Evolutionary conservation across 192 early-diverging fungal species (phyloP), one percentile per base, ranked within the genome.

Genomic region (Chytriomyces sp.): DNA sequence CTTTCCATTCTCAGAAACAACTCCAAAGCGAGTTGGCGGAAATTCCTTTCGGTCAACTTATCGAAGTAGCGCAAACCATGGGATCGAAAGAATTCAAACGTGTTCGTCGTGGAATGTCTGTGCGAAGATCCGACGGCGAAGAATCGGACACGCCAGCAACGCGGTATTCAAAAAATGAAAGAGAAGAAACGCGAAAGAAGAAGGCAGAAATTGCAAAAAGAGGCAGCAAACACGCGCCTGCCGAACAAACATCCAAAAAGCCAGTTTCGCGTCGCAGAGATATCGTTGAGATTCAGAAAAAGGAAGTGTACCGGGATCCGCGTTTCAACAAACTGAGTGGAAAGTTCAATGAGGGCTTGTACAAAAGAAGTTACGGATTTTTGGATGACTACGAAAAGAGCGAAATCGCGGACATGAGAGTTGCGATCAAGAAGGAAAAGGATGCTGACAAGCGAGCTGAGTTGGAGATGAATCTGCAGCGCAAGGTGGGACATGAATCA

Each of bases 251-350:
- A 50, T 91, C 92, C 53, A 96, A 94, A 71, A 84, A 83, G 26
- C 87, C 92, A 13, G 93, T 96, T 0, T 81, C 89, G 61, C 86
- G 92, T n/a, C 86, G 82, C 76, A 85, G 94, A 45, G 81, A 89
- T 48, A 89, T 96, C 0, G 89, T 94, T 0, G 89, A 91, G 67
- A 61, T 88, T 13, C 75, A 86, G 5, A 81, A 81, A 61, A 61
- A 89, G 89, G 92, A 91, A 90, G 82, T 86, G 8, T 23, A 46
- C n/a, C 91, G 96, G 50, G 97, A 99, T 85, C 97, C 97, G 61
- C 86, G 97, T 63, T 99, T 99, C 78, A 96, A 97, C 80, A 87
- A 86, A 53, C 74, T 96, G 20, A 92, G 94, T 0, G 97, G 97
- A 8, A 90, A 93, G 67, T 87, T 95, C 62, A 98, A 99, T 82